Base-by-base conservation (phyloP, 202 grass and related monocot species). In the Saccharum hybrid region DNA sequence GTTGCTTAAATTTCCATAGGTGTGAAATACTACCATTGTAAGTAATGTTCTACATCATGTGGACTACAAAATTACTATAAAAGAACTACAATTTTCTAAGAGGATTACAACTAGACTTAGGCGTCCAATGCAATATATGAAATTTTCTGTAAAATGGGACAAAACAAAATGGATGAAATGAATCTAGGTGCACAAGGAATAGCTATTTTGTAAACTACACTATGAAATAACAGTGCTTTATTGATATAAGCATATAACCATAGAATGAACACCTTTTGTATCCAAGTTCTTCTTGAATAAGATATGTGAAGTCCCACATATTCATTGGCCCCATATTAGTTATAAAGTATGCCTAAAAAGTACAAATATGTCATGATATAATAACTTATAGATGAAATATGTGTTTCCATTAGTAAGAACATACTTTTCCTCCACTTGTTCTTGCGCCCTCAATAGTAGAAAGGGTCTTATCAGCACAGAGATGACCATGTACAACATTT, bases 311-410 rank as follows among this genome's bases (percentile, higher is more conserved):
- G 69, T 90, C 91, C 94, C 94, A 97, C n/a, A 92, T 41, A 60
- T 97, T 90, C 18, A 87, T 84, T 30, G 86, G 90, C 36, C 94
- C 91, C 91, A 85, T 88, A 73, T 94, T 97, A 45, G 94, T 97
- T 78, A 97, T 89, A 72, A 97, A 94, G 75, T 94, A 94, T 16
- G 81, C 81, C 91, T 97, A 69, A 23, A 68, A 40, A 26, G 60
- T 46, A 59, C 19, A 68, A 78, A 21, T 6, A 71, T 65, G 19
- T 54, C 13, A 63, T 66, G 0, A 22, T 22, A 21, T 18, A 31
- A 4, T 45, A 36, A 34, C 23, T 15, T 39, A 7, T 7, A 16
- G 0, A 33, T 2, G 18, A 5, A 8, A 37, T 19, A 36, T 22
- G 54, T 59, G 54, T 59, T 59, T 22, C n/a, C n/a, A 22, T 59